These are phyloP conservation scores for Leucocoprinus birnbaumii DNA, from an alignment of 768 basidiomycete species.

Conservation along the genomic window DNA sequence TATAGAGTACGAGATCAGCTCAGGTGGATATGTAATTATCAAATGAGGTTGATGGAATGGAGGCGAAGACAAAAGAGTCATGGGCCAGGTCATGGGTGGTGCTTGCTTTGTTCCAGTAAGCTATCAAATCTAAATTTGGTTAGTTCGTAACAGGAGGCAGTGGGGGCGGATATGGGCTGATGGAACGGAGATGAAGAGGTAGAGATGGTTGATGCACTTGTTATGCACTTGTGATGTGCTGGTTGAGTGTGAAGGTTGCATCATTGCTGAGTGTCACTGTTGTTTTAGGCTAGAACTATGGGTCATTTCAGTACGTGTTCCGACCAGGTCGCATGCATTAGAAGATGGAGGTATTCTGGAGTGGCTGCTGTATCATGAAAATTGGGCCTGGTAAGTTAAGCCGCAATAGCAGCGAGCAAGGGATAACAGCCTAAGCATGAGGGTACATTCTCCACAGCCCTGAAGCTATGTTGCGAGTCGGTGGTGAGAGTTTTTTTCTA, in stretches of 20 bases:
- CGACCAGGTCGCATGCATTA: neutral
- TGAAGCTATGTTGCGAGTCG: neutral
- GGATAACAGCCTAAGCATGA: neutral
- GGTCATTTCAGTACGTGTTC: neutral
- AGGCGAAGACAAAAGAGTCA: neutral
- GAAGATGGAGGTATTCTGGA: too few relatives aligned
- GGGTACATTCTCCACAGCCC: neutral
- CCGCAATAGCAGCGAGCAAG: neutral
- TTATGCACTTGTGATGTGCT: too few relatives aligned
- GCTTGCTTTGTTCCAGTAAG: conserved; percentile 2
- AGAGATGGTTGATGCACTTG: neutral
- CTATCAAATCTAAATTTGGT: neutral
- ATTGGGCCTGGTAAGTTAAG: neutral
- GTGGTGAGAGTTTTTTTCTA: neutral
- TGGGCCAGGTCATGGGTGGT: too few relatives aligned
- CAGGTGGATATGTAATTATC: neutral
- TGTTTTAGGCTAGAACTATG: neutral
- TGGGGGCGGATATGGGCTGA: neutral
- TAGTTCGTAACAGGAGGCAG: neutral
- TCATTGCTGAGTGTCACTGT: too few relatives aligned
- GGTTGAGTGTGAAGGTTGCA: too few relatives aligned
- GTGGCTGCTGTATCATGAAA: too few relatives aligned
- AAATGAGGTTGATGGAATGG: neutral
- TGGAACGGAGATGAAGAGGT: conserved; percentile 7
- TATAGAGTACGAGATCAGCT: neutral